These are phyloP conservation scores for Fusarium sp. DNA, from an alignment of 2,329 filamentous ascomycete genomes.

Conservation along the genomic window DNA sequence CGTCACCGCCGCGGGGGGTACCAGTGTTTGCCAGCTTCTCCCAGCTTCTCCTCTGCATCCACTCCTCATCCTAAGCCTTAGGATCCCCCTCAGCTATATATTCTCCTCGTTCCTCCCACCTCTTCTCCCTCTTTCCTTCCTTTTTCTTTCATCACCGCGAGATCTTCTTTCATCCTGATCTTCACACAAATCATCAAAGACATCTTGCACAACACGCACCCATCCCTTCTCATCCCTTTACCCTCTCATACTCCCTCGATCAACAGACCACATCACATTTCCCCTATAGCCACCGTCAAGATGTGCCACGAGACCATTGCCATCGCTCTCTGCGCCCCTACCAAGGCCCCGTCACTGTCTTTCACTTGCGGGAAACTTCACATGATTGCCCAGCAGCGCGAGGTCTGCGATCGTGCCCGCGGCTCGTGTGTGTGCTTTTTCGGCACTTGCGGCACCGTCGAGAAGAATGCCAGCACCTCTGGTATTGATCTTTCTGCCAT, in stretches of 20 bases:
- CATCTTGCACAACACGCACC: not conserved
- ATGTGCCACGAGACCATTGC: conserved; percentile 42
- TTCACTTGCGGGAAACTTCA: conserved; percentile 43
- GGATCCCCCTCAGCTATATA: not conserved
- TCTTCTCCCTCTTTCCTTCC: not conserved
- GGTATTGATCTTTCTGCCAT: conserved; percentile 17
- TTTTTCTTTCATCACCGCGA: not conserved
- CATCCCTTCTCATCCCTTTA: not conserved
- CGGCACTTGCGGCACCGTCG: conserved; percentile 39
- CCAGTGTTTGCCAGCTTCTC: not conserved
- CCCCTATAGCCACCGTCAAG: not conserved
- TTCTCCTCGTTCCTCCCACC: not conserved
- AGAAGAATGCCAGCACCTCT: not conserved
- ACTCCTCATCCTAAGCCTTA: not conserved
- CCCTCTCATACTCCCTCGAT: not conserved
- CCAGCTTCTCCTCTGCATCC: not conserved
- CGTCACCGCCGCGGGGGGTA: not conserved
- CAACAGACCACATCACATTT: not conserved
- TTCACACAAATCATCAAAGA: not conserved
- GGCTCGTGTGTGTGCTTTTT: conserved; percentile 40
- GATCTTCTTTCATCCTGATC: not conserved
- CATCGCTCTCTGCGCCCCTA: conserved; percentile 40
- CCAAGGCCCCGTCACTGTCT: not conserved
- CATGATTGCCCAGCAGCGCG: conserved; percentile 27
- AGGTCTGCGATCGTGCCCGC: conserved; percentile 23